Evolutionary conservation across 2,329 filamentous ascomycete species (phyloP), one percentile per base, ranked within the genome.

Genomic region (Keithomyces neogunnii): DNA sequence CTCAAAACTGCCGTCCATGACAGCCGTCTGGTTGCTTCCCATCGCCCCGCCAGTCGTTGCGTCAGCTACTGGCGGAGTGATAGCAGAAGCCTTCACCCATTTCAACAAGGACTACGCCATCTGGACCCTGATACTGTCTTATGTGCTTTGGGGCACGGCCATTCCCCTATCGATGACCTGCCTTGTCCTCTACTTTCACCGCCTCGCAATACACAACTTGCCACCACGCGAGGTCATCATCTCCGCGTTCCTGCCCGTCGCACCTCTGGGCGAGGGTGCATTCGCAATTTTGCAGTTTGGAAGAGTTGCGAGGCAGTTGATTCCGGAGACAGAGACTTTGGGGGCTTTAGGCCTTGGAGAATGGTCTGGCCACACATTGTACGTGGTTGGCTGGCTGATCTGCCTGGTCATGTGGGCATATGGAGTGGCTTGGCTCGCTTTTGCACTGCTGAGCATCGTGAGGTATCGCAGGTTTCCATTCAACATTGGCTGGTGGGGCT

Each of bases 11-110:
- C 65, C 66, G 46, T 69, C 70, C 4, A 80, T 84, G 60, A 85
- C 80, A 1, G 82, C 81, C 0, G 73, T 74, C 0, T 80, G 80
- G 64, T 70, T 86, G 0, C 69, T 86, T 8, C 82, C 83, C 1
- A 78, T 85, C 31, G 80, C 82, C 2, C 73, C 81, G 1, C 75
- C 77, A 1, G 77, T 86, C 33, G 81, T 86, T 35, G 80, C 81
- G 0, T 71, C 82, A 0, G 76, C 76, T 2, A 72, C 76, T 0
- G 82, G 83, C 2, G 77, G 73, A 4, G 66, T 81, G 38, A 70
- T 85, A 2, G 79, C 82, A 3, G 69, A 71, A n/a, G 66, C 77
- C 10, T 68, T 86, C 0, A 69, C 73, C 0, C 6, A 10, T 11
- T 39, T 5, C 8, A 69, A 81, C 54, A 67, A 69, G 3, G 63